Evolutionary conservation across 139 green algal species (phyloP).

Genomic region (Coelastrella sp.): DNA sequence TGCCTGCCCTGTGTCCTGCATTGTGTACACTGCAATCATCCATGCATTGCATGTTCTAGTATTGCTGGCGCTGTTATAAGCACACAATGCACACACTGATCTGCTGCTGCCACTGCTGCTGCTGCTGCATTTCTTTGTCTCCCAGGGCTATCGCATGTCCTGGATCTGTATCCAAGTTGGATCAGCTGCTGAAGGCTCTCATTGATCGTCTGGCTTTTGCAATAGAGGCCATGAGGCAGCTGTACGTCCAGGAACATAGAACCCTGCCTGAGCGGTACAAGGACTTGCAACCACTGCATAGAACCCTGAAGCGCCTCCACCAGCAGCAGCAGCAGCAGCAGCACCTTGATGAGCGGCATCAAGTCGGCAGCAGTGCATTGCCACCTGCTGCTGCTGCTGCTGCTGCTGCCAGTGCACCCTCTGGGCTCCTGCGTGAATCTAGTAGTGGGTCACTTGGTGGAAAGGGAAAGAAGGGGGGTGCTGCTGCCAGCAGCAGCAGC

Average conservation of each 20-base stretch:
- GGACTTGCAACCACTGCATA: slow-evolving; percentile 26
- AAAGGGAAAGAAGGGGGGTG: background rate
- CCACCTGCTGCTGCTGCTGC: background rate
- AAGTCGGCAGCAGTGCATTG: background rate
- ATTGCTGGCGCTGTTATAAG: no score
- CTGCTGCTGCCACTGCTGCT: no score
- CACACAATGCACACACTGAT: no score
- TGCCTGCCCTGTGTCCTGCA: no score
- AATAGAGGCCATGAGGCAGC: slow-evolving; percentile 35
- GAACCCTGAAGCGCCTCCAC: background rate
- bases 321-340: slow-evolving; percentile 28
- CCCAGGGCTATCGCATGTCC: background rate
- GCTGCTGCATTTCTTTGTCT: no score
- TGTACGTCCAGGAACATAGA: slow-evolving; percentile 7
- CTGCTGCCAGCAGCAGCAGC: background rate
- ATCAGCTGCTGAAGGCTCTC: slow-evolving; percentile 23
- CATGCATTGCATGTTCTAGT: no score
- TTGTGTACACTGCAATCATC: no score
- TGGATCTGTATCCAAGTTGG: background rate
- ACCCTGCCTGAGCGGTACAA: slow-evolving; percentile 2
- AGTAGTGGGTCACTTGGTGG: background rate
- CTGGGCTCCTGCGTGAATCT: background rate
- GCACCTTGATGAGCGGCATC: background rate
- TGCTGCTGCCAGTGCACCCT: no score
- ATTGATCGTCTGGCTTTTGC: background rate